Percentiles rank a stretch among this genome's conserved stretches.
Conservation (phyloP, 768 basidiomycete species). For the Panaeolus cyanescens region DNA sequence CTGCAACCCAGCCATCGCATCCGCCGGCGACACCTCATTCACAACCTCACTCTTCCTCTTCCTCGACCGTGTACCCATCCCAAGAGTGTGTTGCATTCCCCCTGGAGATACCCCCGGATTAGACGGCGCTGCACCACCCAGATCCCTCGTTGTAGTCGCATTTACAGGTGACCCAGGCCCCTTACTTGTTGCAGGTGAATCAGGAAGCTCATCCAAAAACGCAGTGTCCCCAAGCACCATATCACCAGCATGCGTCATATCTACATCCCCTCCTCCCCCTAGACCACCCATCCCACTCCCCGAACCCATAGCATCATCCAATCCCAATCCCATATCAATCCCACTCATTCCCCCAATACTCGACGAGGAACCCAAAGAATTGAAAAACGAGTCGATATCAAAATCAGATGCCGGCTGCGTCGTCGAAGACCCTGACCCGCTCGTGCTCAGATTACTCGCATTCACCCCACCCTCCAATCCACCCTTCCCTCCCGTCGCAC, state of each 20-base stretch:
- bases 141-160: slow-evolving; percentile 11
- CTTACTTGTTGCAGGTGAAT: slow-evolving; percentile 21
- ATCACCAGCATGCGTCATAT: background rate
- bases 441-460: background rate
- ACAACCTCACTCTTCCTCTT: slow-evolving; percentile 22
- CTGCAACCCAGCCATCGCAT: background rate
- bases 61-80: slow-evolving; percentile 15
- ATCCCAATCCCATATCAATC: slow-evolving; percentile 5
- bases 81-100: slow-evolving; percentile 11
- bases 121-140: slow-evolving; percentile 11
- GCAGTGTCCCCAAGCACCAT: slow-evolving; percentile 21
- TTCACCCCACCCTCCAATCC: background rate
- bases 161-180: slow-evolving; percentile 23
- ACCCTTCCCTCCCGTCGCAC: background rate
- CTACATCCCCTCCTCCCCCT: slow-evolving; percentile 10
- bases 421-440: background rate
- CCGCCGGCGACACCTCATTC: background rate
- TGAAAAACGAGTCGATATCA: slow-evolving; percentile 30
- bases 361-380: slow-evolving; percentile 11
- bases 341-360: background rate
- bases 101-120: slow-evolving; percentile 5
- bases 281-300: background rate
- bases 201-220: slow-evolving; percentile 29
- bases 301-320: slow-evolving; percentile 1
- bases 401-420: slow-evolving; percentile 15